Base-by-base conservation (phyloP, 2,329 filamentous ascomycete genomes). In the Neofusicoccum sp. region DNA sequence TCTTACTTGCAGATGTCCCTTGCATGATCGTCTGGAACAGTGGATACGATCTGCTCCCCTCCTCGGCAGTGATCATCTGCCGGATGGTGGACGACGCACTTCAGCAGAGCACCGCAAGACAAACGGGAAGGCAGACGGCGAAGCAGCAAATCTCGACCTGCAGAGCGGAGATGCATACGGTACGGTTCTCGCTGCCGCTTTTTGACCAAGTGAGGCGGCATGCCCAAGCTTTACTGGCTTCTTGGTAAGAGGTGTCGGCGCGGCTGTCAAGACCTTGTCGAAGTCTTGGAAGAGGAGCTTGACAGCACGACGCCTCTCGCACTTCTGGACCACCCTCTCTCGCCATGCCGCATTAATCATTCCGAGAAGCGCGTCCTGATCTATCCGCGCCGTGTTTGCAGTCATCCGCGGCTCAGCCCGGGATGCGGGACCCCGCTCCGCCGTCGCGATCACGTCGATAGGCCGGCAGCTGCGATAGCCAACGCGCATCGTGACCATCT, bases 11-110 rank as follows among this genome's bases (percentile, higher is more conserved):
- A 43, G 38, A 56, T 7, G 36, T 20, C 28, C 51, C 38, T 56
- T 43, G 51, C 51, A 56, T 56, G 38, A 44, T 33, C n/a, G n/a
- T 31, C 38, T 33, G 38, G 36, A 43, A 56, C 51, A 6, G n/a
- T 43, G 38, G 51, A 38, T 56, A 43, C 36, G 26, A 33, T 56
- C n/a, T 43, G 26, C 24, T 20, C 1, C 14, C 38, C 26, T 16
- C 33, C 26, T 41, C 36, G 36, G 51, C 16, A 56, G 51, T 56
- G 51, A 43, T 56, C 28, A 20, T 30, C 45, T 31, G 28, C 30
- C 12, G 28, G 7, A 14, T 33, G 45, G 28, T 33, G 28, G 45
- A 26, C 6, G 45, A 16, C 3, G 26, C 12, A 11, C 5, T 56
- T n/a, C 8, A 26, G 20, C 51, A 41, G 33, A 41, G 36, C 12